A percentile compares a stretch with the other conserved stretches of the same genome.
Evolutionary conservation across 2,329 filamentous ascomycete species (phyloP).

Genomic region (Coniochaeta prunicola): DNA sequence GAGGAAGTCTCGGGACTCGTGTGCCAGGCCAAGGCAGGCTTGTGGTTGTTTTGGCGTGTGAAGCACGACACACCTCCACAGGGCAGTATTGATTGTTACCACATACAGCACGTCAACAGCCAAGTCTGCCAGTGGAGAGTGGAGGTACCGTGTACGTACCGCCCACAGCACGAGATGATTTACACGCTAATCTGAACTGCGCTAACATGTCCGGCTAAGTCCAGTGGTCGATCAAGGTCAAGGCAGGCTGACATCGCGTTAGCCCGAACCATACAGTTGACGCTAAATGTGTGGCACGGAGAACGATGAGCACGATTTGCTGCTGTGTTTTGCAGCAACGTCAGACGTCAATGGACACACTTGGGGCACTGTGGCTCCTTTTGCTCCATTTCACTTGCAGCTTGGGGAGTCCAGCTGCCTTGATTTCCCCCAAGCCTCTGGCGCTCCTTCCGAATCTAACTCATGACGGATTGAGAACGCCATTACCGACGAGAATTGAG

Average conservation of each 20-base stretch:
- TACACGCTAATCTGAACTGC: neutral
- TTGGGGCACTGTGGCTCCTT: neutral
- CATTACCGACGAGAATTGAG: neutral
- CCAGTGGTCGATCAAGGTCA: neutral
- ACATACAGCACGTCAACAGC: neutral
- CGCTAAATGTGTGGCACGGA: conserved; percentile 1
- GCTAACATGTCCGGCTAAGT: neutral
- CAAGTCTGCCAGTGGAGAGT: neutral
- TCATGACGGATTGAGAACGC: neutral
- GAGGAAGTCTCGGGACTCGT: conserved; percentile 2
- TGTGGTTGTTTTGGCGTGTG: conserved; percentile 2
- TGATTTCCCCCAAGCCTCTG: conserved; percentile 1
- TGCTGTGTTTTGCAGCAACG: neutral
- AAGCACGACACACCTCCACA: neutral
- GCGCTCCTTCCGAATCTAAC: conserved; percentile 1
- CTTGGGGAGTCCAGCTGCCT: neutral
- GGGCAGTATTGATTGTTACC: neutral
- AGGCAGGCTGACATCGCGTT: neutral
- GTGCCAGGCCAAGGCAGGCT: neutral
- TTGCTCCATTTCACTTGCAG: neutral
- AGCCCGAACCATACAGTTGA: neutral
- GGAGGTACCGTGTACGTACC: neutral
- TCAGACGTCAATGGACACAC: neutral
- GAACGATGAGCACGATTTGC: neutral
- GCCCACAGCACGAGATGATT: neutral